Conservation (phyloP, 371 early-diverging fungal species). For the Mucor racemosus region DNA sequence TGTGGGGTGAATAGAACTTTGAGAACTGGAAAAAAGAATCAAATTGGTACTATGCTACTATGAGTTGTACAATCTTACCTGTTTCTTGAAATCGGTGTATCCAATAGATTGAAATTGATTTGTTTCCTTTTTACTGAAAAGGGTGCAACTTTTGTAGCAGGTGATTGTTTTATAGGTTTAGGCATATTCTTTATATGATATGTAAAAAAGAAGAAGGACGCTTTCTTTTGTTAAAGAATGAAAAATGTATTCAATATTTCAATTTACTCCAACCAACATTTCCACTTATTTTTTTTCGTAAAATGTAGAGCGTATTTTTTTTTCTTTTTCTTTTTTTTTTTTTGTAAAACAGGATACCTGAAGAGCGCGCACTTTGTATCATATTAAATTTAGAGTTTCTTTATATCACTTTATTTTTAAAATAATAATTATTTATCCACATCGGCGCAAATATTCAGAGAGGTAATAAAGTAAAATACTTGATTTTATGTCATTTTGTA, state of each 20-base stretch:
- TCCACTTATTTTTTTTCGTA: background rate
- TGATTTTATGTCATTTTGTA: background rate
- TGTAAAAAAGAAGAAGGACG: background rate
- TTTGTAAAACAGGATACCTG: background rate
- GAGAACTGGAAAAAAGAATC: slow-evolving; percentile 14
- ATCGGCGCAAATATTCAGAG: background rate
- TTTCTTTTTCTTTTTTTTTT: background rate
- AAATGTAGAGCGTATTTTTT: background rate
- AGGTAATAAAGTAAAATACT: background rate
- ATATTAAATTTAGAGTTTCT: slow-evolving; percentile 3
- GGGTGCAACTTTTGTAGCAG: background rate
- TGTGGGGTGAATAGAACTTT: slow-evolving; percentile 8
- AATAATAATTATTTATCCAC: background rate
- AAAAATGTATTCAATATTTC: background rate
- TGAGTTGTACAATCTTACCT: slow-evolving; percentile 8
- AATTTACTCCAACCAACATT: slow-evolving; percentile 7
- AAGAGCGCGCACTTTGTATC: slow-evolving; percentile 8
- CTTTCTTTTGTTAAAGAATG: background rate
- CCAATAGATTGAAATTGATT: slow-evolving; percentile 39
- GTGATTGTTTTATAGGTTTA: background rate
- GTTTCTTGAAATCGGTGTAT: slow-evolving; percentile 22
- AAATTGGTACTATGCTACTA: slow-evolving; percentile 3
- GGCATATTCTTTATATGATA: background rate
- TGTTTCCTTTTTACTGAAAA: slow-evolving; percentile 42
- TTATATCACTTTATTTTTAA: slow-evolving; percentile 6